Evolutionary conservation across 345 rosid genomes (phyloP).

Genomic region (Eucalyptus marginata): DNA sequence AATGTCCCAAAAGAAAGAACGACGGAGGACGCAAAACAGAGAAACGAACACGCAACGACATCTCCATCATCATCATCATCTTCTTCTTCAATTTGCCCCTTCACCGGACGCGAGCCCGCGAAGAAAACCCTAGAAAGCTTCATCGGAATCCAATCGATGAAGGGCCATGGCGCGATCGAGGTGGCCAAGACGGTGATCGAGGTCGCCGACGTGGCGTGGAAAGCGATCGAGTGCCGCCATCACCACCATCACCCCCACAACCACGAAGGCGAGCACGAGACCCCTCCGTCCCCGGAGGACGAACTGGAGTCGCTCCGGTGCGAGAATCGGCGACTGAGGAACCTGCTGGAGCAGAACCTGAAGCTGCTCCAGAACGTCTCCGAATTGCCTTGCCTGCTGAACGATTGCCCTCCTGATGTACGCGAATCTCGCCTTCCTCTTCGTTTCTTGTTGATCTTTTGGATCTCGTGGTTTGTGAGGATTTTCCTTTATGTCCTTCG

Average conservation of each 20-base stretch:
- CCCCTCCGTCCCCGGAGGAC: conserved; percentile 4
- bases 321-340: conserved; percentile 58
- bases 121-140: background rate
- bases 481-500: background rate
- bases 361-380: conserved; percentile 61
- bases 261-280: background rate
- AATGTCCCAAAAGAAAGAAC: background rate
- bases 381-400: conserved; percentile 41
- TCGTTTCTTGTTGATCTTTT: background rate
- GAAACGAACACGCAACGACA: background rate
- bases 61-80: background rate
- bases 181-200: conserved; percentile 88
- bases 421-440: background rate
- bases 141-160: background rate
- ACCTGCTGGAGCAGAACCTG: conserved; percentile 59
- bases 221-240: conserved; percentile 55
- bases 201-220: conserved; percentile 95
- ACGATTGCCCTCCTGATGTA: conserved; percentile 82
- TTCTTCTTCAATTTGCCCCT: background rate
- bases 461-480: background rate
- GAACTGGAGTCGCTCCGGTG: conserved; percentile 46
- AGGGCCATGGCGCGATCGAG: conserved; percentile 39
- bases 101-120: background rate
- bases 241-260: conserved; percentile 30
- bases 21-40: background rate